These are phyloP conservation scores for Ceratocystis eucalypticola DNA, from an alignment of 2,329 filamentous ascomycete genomes.

Conservation along the genomic window DNA sequence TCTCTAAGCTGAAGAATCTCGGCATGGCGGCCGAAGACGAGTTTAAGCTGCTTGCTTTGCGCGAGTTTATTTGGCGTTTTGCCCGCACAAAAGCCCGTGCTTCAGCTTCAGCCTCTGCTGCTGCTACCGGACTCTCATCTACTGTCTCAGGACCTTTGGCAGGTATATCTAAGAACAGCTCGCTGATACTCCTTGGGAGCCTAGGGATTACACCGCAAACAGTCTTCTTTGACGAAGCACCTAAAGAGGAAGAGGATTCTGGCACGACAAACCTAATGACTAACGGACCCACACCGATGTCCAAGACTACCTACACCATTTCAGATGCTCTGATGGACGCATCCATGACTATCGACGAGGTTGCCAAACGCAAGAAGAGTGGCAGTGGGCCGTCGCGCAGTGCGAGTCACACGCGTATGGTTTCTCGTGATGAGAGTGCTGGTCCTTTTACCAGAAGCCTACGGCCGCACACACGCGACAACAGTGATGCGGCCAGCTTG, in stretches of 20 bases:
- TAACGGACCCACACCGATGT: conserved; percentile 23
- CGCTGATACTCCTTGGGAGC: conserved; percentile 60
- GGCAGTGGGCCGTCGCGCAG: conserved; percentile 27
- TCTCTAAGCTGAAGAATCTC: conserved; percentile 69
- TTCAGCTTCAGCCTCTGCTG: conserved; percentile 25
- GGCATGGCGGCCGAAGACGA: conserved; percentile 77
- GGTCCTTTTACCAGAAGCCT: neutral
- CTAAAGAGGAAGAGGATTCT: conserved; percentile 26
- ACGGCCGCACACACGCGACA: neutral
- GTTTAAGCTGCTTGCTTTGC: conserved; percentile 68
- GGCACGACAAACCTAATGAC: conserved; percentile 20
- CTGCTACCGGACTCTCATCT: conserved; percentile 23
- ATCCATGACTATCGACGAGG: conserved; percentile 70
- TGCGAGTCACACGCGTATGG: conserved; percentile 10
- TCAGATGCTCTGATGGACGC: conserved; percentile 84
- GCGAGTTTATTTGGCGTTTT: conserved; percentile 84
- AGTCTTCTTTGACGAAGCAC: conserved; percentile 68
- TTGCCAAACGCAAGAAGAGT: conserved; percentile 38
- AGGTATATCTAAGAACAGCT: conserved; percentile 37
- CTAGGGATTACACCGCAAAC: conserved; percentile 73
- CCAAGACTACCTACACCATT: conserved; percentile 55
- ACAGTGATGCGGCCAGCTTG: conserved; percentile 18
- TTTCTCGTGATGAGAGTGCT: conserved; percentile 13
- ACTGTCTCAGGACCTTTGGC: conserved; percentile 20
- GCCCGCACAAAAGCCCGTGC: conserved; percentile 56